Percentiles rank a stretch among this genome's conserved stretches.
Evolutionary conservation across 208 protist species (phyloP).

Genomic region (Strigomonas culicis): DNA sequence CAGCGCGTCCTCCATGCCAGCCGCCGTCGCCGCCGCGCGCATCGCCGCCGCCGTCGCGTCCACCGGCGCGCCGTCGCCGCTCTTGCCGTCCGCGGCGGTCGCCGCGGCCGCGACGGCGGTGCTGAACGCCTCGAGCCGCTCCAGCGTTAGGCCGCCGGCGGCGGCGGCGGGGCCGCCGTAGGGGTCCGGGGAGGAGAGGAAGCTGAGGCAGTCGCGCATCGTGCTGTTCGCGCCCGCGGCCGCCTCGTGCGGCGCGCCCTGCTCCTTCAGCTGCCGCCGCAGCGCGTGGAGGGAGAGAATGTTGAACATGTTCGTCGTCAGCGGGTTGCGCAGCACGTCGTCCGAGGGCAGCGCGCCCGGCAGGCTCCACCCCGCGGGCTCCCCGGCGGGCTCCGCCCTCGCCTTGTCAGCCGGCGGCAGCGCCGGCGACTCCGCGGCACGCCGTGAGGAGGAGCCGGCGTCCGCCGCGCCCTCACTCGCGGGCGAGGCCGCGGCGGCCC

Average conservation of each 20-base stretch:
- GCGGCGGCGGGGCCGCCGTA: too few species aligned
- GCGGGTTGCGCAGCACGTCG: background rate
- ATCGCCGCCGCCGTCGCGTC: too few species aligned
- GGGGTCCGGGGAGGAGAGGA: too few species aligned
- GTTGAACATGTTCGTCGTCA: background rate
- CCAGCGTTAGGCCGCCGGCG: constrained; percentile 25
- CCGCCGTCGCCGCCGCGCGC: too few species aligned
- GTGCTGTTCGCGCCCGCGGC: constrained; percentile 16
- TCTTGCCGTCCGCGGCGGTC: constrained; percentile 26
- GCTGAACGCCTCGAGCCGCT: constrained; percentile 48
- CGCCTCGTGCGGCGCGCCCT: constrained; percentile 18
- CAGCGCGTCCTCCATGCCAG: too few species aligned
- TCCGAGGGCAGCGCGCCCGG: background rate
- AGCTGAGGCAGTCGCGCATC: constrained; percentile 16
- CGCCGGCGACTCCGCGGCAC: background rate
- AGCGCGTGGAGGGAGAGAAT: background rate
- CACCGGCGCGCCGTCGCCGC: constrained; percentile 48
- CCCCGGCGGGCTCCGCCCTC: background rate
- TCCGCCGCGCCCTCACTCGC: too few species aligned
- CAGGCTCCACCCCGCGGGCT: background rate
- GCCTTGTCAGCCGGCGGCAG: background rate
- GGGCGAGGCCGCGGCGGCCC: too few species aligned
- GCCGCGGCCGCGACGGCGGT: constrained; percentile 45
- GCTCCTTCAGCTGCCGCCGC: too few species aligned
- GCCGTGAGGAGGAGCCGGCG: too few species aligned